A percentile compares a stretch with the other conserved stretches of the same genome.
Evolutionary conservation across 1,284 basidiomycete species (phyloP).

Genomic region (Leccinum subspadiceum): DNA sequence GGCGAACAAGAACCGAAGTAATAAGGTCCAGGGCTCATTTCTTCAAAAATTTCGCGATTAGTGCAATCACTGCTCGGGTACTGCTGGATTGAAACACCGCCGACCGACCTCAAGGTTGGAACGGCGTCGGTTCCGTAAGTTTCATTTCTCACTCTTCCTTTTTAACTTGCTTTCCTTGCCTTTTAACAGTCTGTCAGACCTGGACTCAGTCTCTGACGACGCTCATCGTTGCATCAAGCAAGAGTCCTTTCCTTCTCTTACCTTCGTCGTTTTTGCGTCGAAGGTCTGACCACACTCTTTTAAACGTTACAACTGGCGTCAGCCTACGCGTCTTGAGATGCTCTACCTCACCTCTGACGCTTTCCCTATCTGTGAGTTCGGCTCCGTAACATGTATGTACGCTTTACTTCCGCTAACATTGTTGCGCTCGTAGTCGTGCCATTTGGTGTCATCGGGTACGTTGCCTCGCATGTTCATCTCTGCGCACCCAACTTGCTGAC

Average conservation of each 20-base stretch:
- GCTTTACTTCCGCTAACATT: background rate
- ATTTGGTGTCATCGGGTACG: slow-evolving; percentile 87
- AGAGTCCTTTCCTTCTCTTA: background rate
- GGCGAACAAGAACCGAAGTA: background rate
- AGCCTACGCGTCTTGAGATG: background rate
- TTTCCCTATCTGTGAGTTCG: background rate
- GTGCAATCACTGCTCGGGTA: too few relatives aligned
- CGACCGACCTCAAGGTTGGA: background rate
- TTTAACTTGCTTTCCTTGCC: background rate
- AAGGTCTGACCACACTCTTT: background rate
- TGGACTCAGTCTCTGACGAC: background rate
- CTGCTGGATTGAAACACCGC: background rate
- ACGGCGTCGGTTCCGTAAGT: background rate
- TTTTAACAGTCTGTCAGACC: background rate
- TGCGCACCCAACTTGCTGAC: background rate
- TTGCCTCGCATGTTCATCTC: slow-evolving; percentile 8
- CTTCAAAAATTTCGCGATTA: background rate
- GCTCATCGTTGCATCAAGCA: background rate
- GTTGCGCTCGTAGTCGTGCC: slow-evolving; percentile 64
- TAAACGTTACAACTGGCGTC: background rate
- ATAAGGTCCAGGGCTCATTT: background rate
- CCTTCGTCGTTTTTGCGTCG: background rate
- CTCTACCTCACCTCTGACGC: background rate
- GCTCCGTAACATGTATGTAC: background rate
- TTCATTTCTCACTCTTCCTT: background rate